Conservation (phyloP, 768 basidiomycete species). For the Pleurotus citrinopileatus region DNA sequence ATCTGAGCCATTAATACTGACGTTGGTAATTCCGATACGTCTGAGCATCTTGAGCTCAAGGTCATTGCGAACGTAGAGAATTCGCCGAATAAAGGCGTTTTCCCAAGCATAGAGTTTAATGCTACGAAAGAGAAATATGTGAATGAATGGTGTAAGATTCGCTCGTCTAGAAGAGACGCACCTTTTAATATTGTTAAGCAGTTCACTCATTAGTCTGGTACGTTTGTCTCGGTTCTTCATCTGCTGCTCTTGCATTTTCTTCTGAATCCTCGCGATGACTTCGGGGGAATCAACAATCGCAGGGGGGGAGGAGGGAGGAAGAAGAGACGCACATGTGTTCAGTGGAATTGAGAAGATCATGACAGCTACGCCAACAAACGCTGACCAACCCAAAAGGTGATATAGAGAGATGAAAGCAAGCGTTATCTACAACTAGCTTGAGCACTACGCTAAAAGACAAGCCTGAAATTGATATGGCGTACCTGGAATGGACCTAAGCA, state of each 20-base stretch:
- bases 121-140: slow-evolving; percentile 30
- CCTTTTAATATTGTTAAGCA: slow-evolving; percentile 91
- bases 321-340: slow-evolving; percentile 46
- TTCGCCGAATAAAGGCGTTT: slow-evolving; percentile 77
- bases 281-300: slow-evolving; percentile 5
- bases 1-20: slow-evolving; percentile 45
- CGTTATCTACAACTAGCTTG: slow-evolving; percentile 63
- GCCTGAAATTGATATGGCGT: neutral
- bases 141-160: neutral
- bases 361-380: slow-evolving; percentile 84
- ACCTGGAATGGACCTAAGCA: slow-evolving; percentile 16
- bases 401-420: slow-evolving; percentile 91
- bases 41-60: slow-evolving; percentile 78
- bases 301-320: neutral
- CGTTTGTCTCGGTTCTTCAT: slow-evolving; percentile 92
- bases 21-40: slow-evolving; percentile 77
- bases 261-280: slow-evolving; percentile 67
- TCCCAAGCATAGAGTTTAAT: slow-evolving; percentile 97
- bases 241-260: slow-evolving; percentile 79
- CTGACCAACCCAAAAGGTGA: slow-evolving; percentile 86
- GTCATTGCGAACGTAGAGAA: slow-evolving; percentile 79
- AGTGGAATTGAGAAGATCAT: slow-evolving; percentile 83
- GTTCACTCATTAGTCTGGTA: slow-evolving; percentile 87
- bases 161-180: slow-evolving; percentile 19
- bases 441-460: too few relatives aligned